phyloP scores from a whole-genome alignment of 345 rosid genomes.

The Populus simonii region DNA sequence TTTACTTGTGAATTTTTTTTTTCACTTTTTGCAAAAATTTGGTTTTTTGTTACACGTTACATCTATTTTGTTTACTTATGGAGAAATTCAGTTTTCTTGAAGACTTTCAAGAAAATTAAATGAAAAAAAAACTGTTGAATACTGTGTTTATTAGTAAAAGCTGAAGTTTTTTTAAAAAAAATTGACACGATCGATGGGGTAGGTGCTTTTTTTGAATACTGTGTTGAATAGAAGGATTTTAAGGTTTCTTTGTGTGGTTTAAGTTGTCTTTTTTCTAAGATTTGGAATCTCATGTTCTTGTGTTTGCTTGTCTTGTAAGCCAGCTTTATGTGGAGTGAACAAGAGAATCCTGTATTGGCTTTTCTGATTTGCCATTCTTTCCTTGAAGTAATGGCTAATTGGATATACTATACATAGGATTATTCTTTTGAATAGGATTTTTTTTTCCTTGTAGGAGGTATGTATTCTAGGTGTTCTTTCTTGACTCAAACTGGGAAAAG shows the following conservation, averaged over 20 bases:
- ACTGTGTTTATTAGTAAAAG: background rate
- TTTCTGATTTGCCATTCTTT: slow-evolving; percentile 36
- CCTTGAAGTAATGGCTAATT: slow-evolving; percentile 35
- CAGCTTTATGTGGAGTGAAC: slow-evolving; percentile 20
- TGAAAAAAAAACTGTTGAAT: background rate
- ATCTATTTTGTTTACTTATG: background rate
- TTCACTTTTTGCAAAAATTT: background rate
- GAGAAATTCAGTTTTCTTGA: background rate
- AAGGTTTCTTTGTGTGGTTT: background rate
- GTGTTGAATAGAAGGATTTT: background rate
- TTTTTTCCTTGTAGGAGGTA: slow-evolving; percentile 1
- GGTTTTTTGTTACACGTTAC: background rate
- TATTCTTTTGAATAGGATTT: slow-evolving; percentile 19
- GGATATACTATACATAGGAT: slow-evolving; percentile 2
- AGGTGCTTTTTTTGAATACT: background rate
- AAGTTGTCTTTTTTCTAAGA: slow-evolving; percentile 12
- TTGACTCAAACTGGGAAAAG: slow-evolving; percentile 28
- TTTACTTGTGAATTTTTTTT: background rate
- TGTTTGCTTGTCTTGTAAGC: slow-evolving; percentile 51
- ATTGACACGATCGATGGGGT: background rate
- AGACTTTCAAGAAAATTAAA: background rate
- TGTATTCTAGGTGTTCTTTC: slow-evolving; percentile 34
- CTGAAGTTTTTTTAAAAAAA: background rate
- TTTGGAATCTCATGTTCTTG: slow-evolving; percentile 20
- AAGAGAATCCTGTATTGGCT: slow-evolving; percentile 13